phyloP scores from a whole-genome alignment of 495 filamentous ascomycete genomes.

The Pseudotulostoma volvatum region DNA sequence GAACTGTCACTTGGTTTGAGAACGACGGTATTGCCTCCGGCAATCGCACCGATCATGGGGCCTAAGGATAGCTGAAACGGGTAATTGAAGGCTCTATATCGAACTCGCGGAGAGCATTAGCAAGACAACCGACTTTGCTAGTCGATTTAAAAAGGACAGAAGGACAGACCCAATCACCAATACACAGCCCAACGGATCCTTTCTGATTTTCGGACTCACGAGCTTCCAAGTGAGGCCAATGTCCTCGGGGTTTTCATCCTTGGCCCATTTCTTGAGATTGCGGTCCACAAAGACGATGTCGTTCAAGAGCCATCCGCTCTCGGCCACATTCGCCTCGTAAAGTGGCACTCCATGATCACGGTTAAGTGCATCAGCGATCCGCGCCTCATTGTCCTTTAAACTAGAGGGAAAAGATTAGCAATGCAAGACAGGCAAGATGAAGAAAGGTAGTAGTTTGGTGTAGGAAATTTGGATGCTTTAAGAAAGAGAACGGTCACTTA shows the following conservation, averaged over 20 bases:
- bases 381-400: constrained; percentile 55
- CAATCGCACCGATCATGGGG: constrained; percentile 78
- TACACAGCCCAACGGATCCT: constrained; percentile 74
- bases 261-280: constrained; percentile 63
- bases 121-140: too few species aligned
- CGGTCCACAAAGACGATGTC: constrained; percentile 62
- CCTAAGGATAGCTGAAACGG: constrained; percentile 65
- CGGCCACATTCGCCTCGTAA: constrained; percentile 54
- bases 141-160: too few species aligned
- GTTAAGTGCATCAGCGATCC: constrained; percentile 51
- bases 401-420: constrained; percentile 15
- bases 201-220: constrained; percentile 60
- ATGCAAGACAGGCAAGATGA: not conserved
- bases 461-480: not conserved
- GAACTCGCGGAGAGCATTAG: not conserved
- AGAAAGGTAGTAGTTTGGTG: constrained; percentile 3
- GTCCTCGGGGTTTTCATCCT: constrained; percentile 60
- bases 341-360: constrained; percentile 57
- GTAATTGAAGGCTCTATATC: constrained; percentile 65
- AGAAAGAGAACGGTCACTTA: constrained; percentile 15
- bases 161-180: constrained; percentile 63
- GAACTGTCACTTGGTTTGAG: constrained; percentile 82
- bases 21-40: constrained; percentile 75
- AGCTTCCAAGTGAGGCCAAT: constrained; percentile 48
- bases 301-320: constrained; percentile 56